Conservation (phyloP, 768 basidiomycete species). For the Fibroporia radiculosa region DNA sequence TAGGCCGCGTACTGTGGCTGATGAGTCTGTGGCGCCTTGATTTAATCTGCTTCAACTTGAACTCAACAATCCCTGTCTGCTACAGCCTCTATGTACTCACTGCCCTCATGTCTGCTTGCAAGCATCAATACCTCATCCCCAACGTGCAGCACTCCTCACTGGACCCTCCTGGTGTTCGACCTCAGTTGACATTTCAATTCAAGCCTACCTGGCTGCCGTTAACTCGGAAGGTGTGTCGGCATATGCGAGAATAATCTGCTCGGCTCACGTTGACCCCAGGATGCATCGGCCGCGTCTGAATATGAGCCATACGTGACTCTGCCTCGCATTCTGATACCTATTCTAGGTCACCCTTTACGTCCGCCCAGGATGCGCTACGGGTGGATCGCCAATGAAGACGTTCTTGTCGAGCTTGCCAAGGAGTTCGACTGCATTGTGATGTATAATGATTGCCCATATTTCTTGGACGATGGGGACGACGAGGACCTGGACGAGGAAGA, state of each 20-base stretch:
- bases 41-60: too few relatives aligned
- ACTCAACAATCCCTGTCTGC: too few relatives aligned
- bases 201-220: not conserved
- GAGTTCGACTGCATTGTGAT: not conserved
- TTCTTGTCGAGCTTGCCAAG: not conserved
- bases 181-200: not conserved
- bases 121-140: too few relatives aligned
- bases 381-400: not conserved
- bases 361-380: not conserved
- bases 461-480: not conserved
- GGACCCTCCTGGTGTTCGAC: not conserved
- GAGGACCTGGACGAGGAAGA: too few relatives aligned
- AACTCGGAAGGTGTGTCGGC: not conserved
- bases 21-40: too few relatives aligned
- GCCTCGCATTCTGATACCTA: not conserved
- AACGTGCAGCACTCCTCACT: not conserved
- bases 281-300: not conserved
- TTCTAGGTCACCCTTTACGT: not conserved
- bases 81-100: too few relatives aligned
- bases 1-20: too few relatives aligned
- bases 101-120: too few relatives aligned
- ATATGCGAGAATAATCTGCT: too few relatives aligned
- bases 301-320: not conserved
- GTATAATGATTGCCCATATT: not conserved
- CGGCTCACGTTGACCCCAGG: not conserved